Evolutionary conservation across 371 early-diverging fungal genomes (phyloP).

Genomic region (Homolaphlyctis polyrhiza): DNA sequence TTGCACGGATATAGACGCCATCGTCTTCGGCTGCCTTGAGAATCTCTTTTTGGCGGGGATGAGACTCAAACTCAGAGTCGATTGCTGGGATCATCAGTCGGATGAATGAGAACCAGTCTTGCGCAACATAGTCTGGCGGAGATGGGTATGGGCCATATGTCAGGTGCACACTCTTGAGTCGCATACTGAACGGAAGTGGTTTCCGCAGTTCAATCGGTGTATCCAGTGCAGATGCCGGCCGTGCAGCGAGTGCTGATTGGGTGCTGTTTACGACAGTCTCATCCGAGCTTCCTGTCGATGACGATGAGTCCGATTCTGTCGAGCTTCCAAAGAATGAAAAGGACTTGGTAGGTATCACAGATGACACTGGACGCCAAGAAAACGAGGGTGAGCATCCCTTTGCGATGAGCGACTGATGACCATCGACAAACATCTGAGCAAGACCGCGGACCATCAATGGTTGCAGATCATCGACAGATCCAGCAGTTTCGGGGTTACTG

Average conservation of each 20-base stretch:
- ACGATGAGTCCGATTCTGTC: constrained; percentile 3
- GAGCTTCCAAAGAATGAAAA: constrained; percentile 7
- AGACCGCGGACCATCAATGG: constrained; percentile 16
- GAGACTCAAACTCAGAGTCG: constrained; percentile 14
- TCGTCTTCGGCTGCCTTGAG: constrained; percentile 26
- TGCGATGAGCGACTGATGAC: neutral
- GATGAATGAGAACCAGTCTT: constrained; percentile 31
- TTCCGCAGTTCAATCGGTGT: neutral
- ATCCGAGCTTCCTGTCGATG: neutral
- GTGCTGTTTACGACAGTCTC: too few species aligned
- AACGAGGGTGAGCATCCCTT: constrained; percentile 4
- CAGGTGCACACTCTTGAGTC: constrained; percentile 22
- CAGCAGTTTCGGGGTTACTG: constrained; percentile 10
- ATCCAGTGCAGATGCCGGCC: neutral
- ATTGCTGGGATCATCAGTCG: constrained; percentile 26
- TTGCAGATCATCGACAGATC: constrained; percentile 9
- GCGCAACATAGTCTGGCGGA: constrained; percentile 27
- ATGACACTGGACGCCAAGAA: too few species aligned
- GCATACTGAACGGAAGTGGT: neutral
- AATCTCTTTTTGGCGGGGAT: constrained; percentile 25
- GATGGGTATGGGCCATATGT: constrained; percentile 38
- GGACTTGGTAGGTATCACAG: too few species aligned
- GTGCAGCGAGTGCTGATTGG: too few species aligned
- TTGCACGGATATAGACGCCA: constrained; percentile 26
- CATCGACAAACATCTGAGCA: constrained; percentile 19